phyloP scores from a whole-genome alignment of 116 monocot species.

The Zostera marina region DNA sequence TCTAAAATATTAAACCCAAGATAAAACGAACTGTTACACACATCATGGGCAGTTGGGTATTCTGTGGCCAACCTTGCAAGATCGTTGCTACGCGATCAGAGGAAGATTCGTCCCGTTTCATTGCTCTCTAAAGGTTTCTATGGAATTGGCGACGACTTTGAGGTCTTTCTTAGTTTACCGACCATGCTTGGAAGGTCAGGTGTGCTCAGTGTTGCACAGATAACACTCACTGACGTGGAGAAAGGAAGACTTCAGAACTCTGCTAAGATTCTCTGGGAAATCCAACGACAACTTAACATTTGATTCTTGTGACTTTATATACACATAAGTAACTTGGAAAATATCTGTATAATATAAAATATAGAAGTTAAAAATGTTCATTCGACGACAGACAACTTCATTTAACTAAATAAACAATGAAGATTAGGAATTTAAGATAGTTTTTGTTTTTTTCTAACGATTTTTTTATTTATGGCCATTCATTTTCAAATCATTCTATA shows the following conservation, averaged over 20 bases:
- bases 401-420: no score
- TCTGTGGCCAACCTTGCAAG: conserved; percentile 56
- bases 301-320: neutral
- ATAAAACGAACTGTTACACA: no score
- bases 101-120: conserved; percentile 64
- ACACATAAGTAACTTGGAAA: no score
- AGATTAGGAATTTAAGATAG: no score
- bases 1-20: no score
- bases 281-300: conserved; percentile 1
- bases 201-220: conserved; percentile 28
- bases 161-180: conserved; percentile 67
- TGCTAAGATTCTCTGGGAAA: conserved; percentile 42
- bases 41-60: conserved; percentile 78
- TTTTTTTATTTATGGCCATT: no score
- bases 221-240: conserved; percentile 60
- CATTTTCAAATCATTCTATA: no score
- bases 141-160: conserved; percentile 34
- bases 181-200: conserved; percentile 42
- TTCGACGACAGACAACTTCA: no score
- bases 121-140: conserved; percentile 50
- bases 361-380: no score
- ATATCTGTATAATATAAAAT: no score
- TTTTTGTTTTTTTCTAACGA: no score
- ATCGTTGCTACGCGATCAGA: conserved; percentile 67
- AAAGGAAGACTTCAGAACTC: conserved; percentile 18